Conservation (phyloP, 129 eudicot genomes). For the Oenanthe sinensis region DNA sequence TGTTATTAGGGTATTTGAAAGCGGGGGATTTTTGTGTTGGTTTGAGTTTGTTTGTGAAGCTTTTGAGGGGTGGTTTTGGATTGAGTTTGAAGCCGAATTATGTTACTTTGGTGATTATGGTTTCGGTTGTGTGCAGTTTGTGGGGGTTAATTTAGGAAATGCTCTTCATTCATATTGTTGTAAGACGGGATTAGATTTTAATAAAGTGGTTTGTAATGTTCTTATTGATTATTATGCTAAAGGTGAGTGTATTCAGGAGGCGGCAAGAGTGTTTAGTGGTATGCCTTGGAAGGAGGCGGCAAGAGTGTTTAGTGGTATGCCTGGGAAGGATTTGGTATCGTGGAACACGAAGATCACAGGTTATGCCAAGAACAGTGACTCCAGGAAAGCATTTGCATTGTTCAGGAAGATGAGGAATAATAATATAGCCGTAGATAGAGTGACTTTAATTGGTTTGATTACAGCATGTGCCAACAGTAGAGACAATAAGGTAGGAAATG, state of each 20-base stretch:
- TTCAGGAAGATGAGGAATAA: constrained; percentile 22
- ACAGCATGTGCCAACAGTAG: constrained; percentile 18
- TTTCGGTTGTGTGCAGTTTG: constrained; percentile 25
- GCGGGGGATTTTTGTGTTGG: constrained; percentile 15
- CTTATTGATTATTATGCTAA: constrained; percentile 28
- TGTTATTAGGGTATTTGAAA: constrained; percentile 25
- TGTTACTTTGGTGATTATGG: constrained; percentile 25
- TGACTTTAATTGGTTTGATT: constrained; percentile 20
- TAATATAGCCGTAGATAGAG: constrained; percentile 14
- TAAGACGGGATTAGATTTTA: constrained; percentile 17
- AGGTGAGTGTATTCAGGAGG: constrained; percentile 12
- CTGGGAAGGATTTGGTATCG: constrained; percentile 22
- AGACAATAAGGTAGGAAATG: constrained; percentile 12
- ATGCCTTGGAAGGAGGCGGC: constrained; percentile 23
- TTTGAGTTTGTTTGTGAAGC: constrained; percentile 16
- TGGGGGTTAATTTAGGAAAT: constrained; percentile 10
- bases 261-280: constrained; percentile 12
- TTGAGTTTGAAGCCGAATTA: constrained; percentile 19
- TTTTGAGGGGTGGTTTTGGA: constrained; percentile 22
- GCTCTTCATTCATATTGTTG: constrained; percentile 22
- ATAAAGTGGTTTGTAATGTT: constrained; percentile 23
- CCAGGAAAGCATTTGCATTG: constrained; percentile 17
- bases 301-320: constrained; percentile 17
- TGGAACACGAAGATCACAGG: constrained; percentile 25
- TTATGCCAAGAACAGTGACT: constrained; percentile 19